phyloP scores from a whole-genome alignment of 352 stramenopile genomes.

The Thalassiosira hispida region DNA sequence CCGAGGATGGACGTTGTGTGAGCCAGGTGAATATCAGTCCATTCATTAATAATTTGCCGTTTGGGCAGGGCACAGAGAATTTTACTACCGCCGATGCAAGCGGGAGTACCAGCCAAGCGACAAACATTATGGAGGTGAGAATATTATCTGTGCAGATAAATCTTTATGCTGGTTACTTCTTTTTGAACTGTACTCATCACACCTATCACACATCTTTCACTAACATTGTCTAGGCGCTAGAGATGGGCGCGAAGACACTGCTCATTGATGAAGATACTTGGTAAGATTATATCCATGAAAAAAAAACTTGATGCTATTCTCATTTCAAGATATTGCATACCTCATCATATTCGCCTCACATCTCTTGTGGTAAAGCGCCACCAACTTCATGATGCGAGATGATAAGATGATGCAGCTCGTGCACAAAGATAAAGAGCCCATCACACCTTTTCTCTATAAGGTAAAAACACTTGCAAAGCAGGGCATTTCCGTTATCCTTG shows the following conservation, averaged over 20 bases:
- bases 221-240: conserved; percentile 70
- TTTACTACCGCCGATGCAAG: conserved; percentile 94
- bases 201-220: no score
- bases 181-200: conserved; percentile 2
- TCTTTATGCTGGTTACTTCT: neutral
- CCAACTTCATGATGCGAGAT: conserved; percentile 98
- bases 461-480: conserved; percentile 88
- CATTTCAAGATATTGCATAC: neutral
- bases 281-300: neutral
- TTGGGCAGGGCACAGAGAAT: conserved; percentile 90
- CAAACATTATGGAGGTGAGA: conserved; percentile 93
- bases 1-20: conserved; percentile 93
- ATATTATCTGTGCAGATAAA: conserved; percentile 2
- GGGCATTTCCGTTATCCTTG: conserved; percentile 92
- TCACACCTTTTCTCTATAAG: conserved; percentile 96
- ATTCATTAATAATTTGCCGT: conserved; percentile 97
- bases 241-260: conserved; percentile 91
- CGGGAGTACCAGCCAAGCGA: conserved; percentile 95
- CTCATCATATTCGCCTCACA: conserved; percentile 1
- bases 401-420: conserved; percentile 97
- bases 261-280: conserved; percentile 95
- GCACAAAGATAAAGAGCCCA: conserved; percentile 94
- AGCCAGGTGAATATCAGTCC: conserved; percentile 90
- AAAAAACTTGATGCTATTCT: neutral
- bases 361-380: conserved; percentile 86